Evolutionary conservation across 108 stramenopile species (phyloP).

Genomic region (Nannochloropsis gaditana): DNA sequence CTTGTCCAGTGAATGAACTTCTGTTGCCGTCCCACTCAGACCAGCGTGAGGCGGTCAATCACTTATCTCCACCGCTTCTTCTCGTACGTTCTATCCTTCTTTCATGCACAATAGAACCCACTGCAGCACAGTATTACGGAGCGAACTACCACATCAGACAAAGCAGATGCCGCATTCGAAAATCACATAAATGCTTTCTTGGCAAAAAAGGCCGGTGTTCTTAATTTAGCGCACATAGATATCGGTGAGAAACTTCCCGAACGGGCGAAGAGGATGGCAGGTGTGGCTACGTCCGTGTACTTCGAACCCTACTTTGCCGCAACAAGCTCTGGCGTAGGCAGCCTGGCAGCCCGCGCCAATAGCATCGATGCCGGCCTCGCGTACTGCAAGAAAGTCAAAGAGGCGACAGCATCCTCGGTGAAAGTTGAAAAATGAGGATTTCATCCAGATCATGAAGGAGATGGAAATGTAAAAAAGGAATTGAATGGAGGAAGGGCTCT

Average conservation of each 20-base stretch:
- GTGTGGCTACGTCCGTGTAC: slow-evolving; percentile 1
- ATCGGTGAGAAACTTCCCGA: not conserved
- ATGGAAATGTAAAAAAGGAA: too few relatives aligned
- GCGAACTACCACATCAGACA: slow-evolving; percentile 1
- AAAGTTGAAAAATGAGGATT: too few relatives aligned
- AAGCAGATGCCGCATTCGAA: not conserved
- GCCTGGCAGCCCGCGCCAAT: not conserved
- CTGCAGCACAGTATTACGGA: not conserved
- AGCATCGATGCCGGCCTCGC: slow-evolving; percentile 2
- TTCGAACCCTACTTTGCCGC: slow-evolving; percentile 16
- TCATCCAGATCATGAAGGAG: too few relatives aligned
- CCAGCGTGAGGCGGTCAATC: not conserved
- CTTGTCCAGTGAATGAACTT: not conserved
- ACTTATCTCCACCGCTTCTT: not conserved
- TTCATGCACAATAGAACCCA: not conserved
- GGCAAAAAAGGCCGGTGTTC: not conserved
- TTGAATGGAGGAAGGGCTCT: too few relatives aligned
- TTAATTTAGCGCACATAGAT: not conserved
- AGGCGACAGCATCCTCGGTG: not conserved
- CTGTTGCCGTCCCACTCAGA: not conserved
- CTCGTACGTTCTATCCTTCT: not conserved
- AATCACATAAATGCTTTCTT: not conserved
- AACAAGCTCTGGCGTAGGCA: not conserved
- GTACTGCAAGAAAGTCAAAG: not conserved
- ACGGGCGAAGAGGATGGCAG: not conserved